Conservation (phyloP, 352 stramenopile genomes). For the Pythium rishiriense region DNA sequence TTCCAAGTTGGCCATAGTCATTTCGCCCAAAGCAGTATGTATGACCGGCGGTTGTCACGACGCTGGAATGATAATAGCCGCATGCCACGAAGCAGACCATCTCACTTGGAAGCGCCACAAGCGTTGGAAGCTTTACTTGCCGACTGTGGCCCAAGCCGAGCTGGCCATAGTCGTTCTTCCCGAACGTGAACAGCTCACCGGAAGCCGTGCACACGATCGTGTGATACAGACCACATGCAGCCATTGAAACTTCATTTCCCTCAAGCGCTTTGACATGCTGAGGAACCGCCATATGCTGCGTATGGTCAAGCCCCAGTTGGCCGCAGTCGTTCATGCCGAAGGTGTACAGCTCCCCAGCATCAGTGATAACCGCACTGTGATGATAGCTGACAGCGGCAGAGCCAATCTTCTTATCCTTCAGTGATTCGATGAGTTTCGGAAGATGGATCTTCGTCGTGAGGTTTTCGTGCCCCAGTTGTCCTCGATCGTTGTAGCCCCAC, state of each 20-base stretch:
- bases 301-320: slow-evolving; percentile 82
- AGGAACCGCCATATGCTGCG: slow-evolving; percentile 67
- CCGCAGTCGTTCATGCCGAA: slow-evolving; percentile 91
- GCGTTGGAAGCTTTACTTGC: slow-evolving; percentile 68
- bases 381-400: slow-evolving; percentile 86
- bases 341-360: slow-evolving; percentile 77
- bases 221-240: slow-evolving; percentile 83
- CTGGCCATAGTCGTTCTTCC: slow-evolving; percentile 89
- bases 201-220: slow-evolving; percentile 72
- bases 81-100: slow-evolving; percentile 81
- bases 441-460: slow-evolving; percentile 82
- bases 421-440: slow-evolving; percentile 80
- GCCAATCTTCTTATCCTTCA: slow-evolving; percentile 83
- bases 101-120: slow-evolving; percentile 65
- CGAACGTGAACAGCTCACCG: slow-evolving; percentile 75
- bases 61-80: slow-evolving; percentile 84
- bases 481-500: slow-evolving; percentile 88
- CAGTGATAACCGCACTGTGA: slow-evolving; percentile 77
- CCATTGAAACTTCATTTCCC: slow-evolving; percentile 71
- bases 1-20: slow-evolving; percentile 86
- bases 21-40: slow-evolving; percentile 85
- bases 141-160: slow-evolving; percentile 78
- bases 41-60: slow-evolving; percentile 63
- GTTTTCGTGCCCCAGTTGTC: slow-evolving; percentile 85
- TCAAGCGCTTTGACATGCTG: slow-evolving; percentile 80